Evolutionary conservation across 2,329 filamentous ascomycete species (phyloP).

Genomic region (Monosporascus sp.): DNA sequence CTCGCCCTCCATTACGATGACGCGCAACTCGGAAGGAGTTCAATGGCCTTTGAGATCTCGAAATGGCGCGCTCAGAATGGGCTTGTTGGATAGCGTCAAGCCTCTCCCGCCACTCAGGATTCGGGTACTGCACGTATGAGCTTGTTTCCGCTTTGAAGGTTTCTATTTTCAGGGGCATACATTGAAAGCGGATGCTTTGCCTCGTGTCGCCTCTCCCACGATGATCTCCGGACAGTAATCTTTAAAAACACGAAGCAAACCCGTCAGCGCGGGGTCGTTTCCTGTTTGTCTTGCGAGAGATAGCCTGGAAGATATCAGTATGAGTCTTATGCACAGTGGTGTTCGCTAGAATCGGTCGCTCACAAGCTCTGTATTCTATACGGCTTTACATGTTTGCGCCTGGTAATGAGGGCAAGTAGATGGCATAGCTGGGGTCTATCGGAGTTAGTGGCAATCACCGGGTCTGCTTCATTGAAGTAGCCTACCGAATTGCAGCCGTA

Average conservation of each 20-base stretch:
- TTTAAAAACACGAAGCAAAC: conserved; percentile 77
- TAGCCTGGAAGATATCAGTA: conserved; percentile 38
- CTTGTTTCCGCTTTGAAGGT: neutral
- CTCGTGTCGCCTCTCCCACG: conserved; percentile 61
- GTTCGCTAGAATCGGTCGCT: conserved; percentile 20
- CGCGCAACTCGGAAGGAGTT: conserved; percentile 62
- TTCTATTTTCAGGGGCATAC: conserved; percentile 25
- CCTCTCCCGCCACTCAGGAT: conserved; percentile 67
- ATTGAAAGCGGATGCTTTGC: conserved; percentile 59
- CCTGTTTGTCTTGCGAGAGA: conserved; percentile 55
- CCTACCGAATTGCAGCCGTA: conserved; percentile 67
- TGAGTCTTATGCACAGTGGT: neutral
- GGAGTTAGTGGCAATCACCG: conserved; percentile 15
- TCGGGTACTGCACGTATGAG: conserved; percentile 56
- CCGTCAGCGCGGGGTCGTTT: conserved; percentile 69
- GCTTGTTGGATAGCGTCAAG: conserved; percentile 62
- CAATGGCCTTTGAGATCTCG: conserved; percentile 33
- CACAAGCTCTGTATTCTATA: conserved; percentile 76
- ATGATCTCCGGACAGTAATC: conserved; percentile 90
- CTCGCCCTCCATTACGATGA: conserved; percentile 40
- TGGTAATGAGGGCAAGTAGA: conserved; percentile 71
- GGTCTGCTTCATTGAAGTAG: neutral
- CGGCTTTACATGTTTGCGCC: conserved; percentile 76
- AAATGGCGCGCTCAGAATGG: conserved; percentile 44
- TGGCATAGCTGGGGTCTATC: conserved; percentile 62